These are phyloP conservation scores for Tuber calosporum DNA, from an alignment of 495 filamentous ascomycete genomes.

Conservation along the genomic window DNA sequence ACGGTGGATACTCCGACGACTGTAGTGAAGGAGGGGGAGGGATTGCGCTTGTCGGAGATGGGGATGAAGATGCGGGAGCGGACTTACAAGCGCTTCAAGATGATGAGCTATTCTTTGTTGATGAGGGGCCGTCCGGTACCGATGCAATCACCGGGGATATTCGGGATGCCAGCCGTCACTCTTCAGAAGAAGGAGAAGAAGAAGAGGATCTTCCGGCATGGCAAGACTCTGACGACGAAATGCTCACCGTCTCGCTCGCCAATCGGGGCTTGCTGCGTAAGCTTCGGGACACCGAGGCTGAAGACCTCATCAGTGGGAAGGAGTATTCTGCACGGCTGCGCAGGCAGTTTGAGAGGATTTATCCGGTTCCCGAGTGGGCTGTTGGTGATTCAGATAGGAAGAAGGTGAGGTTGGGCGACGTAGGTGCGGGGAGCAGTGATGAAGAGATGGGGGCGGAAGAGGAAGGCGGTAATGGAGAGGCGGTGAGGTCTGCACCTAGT, in stretches of 20 bases:
- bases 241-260: conserved; percentile 71
- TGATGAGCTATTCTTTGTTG: conserved; percentile 28
- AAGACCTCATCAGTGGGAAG: conserved; percentile 76
- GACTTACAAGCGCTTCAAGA: conserved; percentile 36
- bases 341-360: conserved; percentile 65
- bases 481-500: conserved; percentile 60
- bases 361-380: conserved; percentile 77
- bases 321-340: conserved; percentile 77
- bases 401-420: conserved; percentile 50
- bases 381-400: conserved; percentile 47
- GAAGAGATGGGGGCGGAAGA: conserved; percentile 50
- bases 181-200: conserved; percentile 31
- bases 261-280: conserved; percentile 67
- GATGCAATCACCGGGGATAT: conserved; percentile 20
- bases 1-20: conserved; percentile 30
- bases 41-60: conserved; percentile 27
- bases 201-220: conserved; percentile 56
- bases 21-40: conserved; percentile 43
- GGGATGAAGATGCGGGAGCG: conserved; percentile 11
- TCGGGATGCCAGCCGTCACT: conserved; percentile 21
- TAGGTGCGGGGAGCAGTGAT: conserved; percentile 43
- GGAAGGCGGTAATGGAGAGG: conserved; percentile 54
- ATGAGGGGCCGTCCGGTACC: conserved; percentile 8
- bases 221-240: conserved; percentile 95
- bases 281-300: conserved; percentile 65